Base-by-base conservation (phyloP, 441 rosid species). In the Erysimum cheiri region DNA sequence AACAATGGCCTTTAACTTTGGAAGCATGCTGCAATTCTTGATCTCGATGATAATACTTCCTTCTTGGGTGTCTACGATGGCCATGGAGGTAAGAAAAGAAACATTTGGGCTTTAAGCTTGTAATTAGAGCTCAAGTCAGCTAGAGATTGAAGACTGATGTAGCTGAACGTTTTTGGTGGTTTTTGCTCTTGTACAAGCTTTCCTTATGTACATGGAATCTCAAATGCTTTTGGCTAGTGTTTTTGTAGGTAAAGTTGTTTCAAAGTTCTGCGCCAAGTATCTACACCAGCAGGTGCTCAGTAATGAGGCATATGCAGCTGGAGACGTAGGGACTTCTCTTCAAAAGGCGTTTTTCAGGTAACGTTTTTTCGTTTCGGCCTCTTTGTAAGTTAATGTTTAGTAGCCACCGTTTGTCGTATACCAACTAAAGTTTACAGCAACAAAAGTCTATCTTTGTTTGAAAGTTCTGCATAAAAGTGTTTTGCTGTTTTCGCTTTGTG, bases 61-160 rank as follows among this genome's bases (percentile, higher is more conserved):
- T 90, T 92, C 88, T 88, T 94, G 71, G 97, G 97, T 74, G 99
- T 95, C 54, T 95, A 88, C 82, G 99, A 95, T 83, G 99, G 99
- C 60, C 99, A 95, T 81, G 99, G 99, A 92, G 99, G 99, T 94
- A 81, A 22, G 4, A 26, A 9, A 29, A 8, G 3, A 49, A 11
- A 55, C 11, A 15, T 43, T 46, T 39, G 7, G 14, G 35, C 24
- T 68, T 43, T 14, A 4, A 54, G 3, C 61, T 53, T 41, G 52
- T 29, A 0, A 41, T 9, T 32, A 46, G 13, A 31, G 9, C 62
- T 6, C 2, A 31, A 54, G 43, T 8, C 6, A 67, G 52, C 5
- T 53, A 39, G 19, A 54, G 33, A 3, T 43, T 19, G 7, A 56
- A 56, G 5, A 43, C 24, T 44, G 55, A 8, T 55, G n/a, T 32